Base-by-base conservation (phyloP, 176 grass and related monocot species). In the Dactylis glomerata region DNA sequence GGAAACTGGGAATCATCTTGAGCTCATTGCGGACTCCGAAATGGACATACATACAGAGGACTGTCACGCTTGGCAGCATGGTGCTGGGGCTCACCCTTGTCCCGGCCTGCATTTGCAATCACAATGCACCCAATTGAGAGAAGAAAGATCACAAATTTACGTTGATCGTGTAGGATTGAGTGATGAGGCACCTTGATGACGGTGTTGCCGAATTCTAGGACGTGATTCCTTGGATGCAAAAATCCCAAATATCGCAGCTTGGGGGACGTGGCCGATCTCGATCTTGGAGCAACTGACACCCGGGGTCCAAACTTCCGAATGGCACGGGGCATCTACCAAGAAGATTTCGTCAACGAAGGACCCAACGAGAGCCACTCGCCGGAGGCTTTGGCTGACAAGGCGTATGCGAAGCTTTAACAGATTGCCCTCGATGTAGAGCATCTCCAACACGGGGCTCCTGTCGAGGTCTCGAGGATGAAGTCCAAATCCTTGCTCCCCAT, bases 391-490 rank as follows among this genome's bases (percentile, higher is more conserved):
- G 54, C 54, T 56, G 34, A 68, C 66, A n/a, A 68, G 66, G 36
- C 67, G 67, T 34, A 69, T 34, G 67, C 22, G 38, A 2, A 69
- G 22, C 36, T 38, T 23, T 34, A 69, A 40, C 4, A 69, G 20
- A 24, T 69, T 69, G 20, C 67, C 67, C 23, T n/a, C 3, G 68
- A 71, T 1, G 5, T 2, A 71, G 38, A 45, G 68, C 11, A 5
- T 71, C 38, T 71, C 68, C 68, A 71, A 34, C 68, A 71, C 38
- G 68, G 68, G 68, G 68, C 68, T 71, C 68, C n/a, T 27, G 38
- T 42, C n/a, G n/a, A n/a, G n/a, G n/a, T n/a, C n/a, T n/a, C 68
- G 11, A 71, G 38, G 38, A 71, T 14, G 68, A 71, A 71, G 68
- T 71, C 68, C 68, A 41, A 41, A 11, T 69, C 66, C 66, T 20